Base-by-base conservation (phyloP, 1,139 yeast species). In the Geotrichum histeridarum region DNA sequence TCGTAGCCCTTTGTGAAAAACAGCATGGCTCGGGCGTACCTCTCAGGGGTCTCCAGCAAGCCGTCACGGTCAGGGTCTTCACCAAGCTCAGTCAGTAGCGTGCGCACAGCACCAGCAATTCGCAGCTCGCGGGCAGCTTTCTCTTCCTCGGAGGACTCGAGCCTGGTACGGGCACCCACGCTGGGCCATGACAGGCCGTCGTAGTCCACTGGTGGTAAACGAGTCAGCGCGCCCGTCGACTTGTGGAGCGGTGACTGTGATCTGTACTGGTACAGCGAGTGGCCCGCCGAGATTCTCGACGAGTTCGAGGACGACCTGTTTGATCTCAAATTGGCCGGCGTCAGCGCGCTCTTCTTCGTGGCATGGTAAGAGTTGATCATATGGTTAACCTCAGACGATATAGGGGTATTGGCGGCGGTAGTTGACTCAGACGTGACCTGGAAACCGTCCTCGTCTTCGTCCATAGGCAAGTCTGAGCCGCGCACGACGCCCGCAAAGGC, bases 101-200 rank as follows among this genome's bases (percentile, higher is more conserved):
- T 84, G 64, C 81, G 81, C 5, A 93, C 95, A 0, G 97, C 97
- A 33, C 69, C 82, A 4, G 96, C 91, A 57, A 93, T 91, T 58
- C 96, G 79, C 48, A 70, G 63, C 63, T 87, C 89, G 54, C 97
- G 78, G 3, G 70, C 73, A 50, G 71, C 67, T 11, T 83, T 80
- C 61, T 85, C 88, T 48, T 78, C 84, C 4, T 77, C 74, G 2
- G 83, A 81, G 58, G 83, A 81, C 54, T 84, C 89, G 14, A 87
- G 77, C 53, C 98, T 76, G 22, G 70, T 70, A 56, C 95, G 75
- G 7, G 98, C 93, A 5, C 98, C 98, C 12, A 77, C 65, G 22
- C 93, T 83, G 27, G 98, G 98, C 96, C 96, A 90, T 37, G 96
- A 88, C 51, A 90, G 77, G 0, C 96, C 96, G 69, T 90, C 96